Evolutionary conservation across 345 rosid genomes (phyloP).

Genomic region (Hibiscus syriacus): DNA sequence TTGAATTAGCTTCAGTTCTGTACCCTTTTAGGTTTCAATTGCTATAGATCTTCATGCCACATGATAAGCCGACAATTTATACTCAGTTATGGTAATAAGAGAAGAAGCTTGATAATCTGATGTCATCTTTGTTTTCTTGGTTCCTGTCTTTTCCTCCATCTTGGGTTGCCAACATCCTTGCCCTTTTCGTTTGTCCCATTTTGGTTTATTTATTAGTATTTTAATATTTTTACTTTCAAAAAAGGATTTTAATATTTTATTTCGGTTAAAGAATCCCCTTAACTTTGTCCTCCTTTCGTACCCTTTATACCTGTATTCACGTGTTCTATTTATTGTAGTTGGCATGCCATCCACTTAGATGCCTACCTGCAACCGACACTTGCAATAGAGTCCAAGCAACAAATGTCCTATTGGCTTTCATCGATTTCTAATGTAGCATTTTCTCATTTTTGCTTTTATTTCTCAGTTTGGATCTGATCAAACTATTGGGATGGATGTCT

Average conservation of each 20-base stretch:
- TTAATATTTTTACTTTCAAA: background rate
- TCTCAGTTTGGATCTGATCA: constrained; percentile 42
- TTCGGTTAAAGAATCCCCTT: background rate
- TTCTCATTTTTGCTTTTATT: constrained; percentile 12
- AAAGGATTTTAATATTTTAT: background rate
- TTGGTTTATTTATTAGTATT: background rate
- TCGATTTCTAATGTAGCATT: constrained; percentile 7
- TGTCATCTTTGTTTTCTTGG: background rate
- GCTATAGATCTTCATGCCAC: background rate
- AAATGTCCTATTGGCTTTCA: background rate
- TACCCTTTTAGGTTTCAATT: background rate
- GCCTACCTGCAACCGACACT: background rate
- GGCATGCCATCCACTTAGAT: background rate
- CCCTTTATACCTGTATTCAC: background rate
- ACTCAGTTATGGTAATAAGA: background rate
- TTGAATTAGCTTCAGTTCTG: background rate
- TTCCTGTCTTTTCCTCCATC: background rate
- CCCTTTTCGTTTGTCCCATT: background rate
- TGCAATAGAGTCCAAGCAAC: background rate
- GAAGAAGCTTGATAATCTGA: background rate
- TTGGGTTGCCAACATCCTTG: background rate
- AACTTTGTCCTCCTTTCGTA: background rate
- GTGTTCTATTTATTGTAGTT: background rate
- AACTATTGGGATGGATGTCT: constrained; percentile 46
- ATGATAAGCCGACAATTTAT: background rate